Base-by-base conservation (phyloP, 805 yeast genomes). In the Pichia exigua region DNA sequence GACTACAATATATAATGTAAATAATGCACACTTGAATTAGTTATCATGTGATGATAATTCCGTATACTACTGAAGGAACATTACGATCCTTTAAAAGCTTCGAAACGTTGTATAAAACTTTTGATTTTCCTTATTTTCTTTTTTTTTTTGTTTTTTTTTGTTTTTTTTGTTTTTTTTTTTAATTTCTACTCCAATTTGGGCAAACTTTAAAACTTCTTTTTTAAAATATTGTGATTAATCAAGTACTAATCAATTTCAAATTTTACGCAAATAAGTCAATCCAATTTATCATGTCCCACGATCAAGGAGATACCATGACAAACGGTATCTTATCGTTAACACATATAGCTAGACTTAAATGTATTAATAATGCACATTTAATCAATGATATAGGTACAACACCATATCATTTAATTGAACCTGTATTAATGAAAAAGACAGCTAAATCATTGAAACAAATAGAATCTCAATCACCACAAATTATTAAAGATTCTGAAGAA, bases 321-420 rank as follows among this genome's bases (percentile, higher is more conserved):
- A 47, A 48, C 27, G 67, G 68, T 2, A 60, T 59, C 3, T 49
- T 60, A 27, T 53, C 67, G 15, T 54, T 66, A 45, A 52, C 60
- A 1, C 64, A 61, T 20, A 49, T 66, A 12, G 63, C 67, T 9
- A 57, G 61, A 40, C 45, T 59, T 7, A 65, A 64, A 45, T 67
- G 70, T 46, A 52, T 62, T 5, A 66, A 66, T 50, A 60, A 62
- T 51, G 63, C 66, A 10, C 62, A 65, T 57, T 44, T 64, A 21
- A 66, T 68, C 26, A 62, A 57, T 39, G 70, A 68, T 52, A 62
- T 68, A 11, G 71, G 72, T 2, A 43, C 55, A 3, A 55, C 69
- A 6, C 72, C 72, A 1, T 78, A 71, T 56, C 82, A 76, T 58
- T 59, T 79, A 15, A 65, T 78, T 12, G 72, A 67, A 55, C 81